Conservation (phyloP, 2,329 filamentous ascomycete species). For the Colletotrichum nymphaeae region DNA sequence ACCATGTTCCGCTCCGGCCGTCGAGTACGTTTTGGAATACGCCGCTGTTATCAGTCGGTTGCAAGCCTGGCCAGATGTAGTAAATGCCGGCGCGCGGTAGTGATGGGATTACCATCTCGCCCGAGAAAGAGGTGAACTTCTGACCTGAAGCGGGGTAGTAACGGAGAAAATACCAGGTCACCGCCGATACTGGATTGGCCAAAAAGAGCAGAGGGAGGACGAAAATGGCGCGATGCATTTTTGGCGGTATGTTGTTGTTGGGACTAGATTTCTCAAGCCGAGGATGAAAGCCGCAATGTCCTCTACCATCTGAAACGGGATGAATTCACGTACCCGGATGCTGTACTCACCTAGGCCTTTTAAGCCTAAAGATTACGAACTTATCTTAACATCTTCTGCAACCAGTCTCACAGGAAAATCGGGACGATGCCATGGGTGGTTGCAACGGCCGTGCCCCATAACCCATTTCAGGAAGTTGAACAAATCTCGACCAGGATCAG, state of each 20-base stretch:
- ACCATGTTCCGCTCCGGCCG: slow-evolving; percentile 46
- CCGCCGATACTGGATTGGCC: slow-evolving; percentile 36
- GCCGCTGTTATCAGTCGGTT: not conserved
- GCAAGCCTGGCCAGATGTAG: slow-evolving; percentile 30
- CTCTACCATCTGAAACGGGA: not conserved
- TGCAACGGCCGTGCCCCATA: not conserved
- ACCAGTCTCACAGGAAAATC: not conserved
- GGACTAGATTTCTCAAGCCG: not conserved
- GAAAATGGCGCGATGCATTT: not conserved
- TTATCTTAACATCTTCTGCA: not conserved
- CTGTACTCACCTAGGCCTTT: not conserved
- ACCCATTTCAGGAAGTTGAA: not conserved
- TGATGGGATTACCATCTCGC: slow-evolving; percentile 41
- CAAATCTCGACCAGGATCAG: not conserved
- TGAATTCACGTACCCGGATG: not conserved
- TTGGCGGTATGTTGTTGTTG: not conserved
- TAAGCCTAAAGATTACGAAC: not conserved
- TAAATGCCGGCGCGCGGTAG: slow-evolving; percentile 45
- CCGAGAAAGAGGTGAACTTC: slow-evolving; percentile 44
- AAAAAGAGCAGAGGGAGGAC: not conserved
- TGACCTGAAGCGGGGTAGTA: slow-evolving; percentile 43
- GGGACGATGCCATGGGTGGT: not conserved
- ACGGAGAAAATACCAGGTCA: slow-evolving; percentile 46
- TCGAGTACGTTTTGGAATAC: not conserved
- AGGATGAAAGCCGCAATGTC: not conserved